Conservation (phyloP, 2,329 filamentous ascomycete species). For the Claviceps monticola region DNA sequence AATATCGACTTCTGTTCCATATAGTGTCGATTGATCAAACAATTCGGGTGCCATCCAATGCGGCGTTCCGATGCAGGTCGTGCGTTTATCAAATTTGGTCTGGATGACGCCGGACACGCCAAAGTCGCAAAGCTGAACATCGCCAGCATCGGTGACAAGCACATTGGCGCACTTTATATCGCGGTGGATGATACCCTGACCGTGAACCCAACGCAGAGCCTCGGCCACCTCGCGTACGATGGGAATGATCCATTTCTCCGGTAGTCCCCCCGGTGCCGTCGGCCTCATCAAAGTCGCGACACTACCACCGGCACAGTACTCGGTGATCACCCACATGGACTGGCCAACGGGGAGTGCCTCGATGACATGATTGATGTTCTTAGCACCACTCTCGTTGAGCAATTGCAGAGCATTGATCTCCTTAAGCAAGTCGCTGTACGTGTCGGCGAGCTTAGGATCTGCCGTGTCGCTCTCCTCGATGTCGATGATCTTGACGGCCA, state of each 20-base stretch:
- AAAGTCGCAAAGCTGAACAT: slow-evolving; percentile 73
- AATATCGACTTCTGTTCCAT: slow-evolving; percentile 63
- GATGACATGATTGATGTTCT: slow-evolving; percentile 70
- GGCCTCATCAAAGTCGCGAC: slow-evolving; percentile 60
- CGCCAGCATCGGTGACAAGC: slow-evolving; percentile 60
- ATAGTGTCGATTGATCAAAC: slow-evolving; percentile 48
- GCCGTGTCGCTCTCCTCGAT: slow-evolving; percentile 63
- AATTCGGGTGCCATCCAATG: slow-evolving; percentile 82
- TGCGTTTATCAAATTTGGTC: slow-evolving; percentile 60
- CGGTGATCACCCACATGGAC: slow-evolving; percentile 77
- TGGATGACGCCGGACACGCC: slow-evolving; percentile 70
- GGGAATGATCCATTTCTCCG: slow-evolving; percentile 56
- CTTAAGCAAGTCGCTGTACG: slow-evolving; percentile 55
- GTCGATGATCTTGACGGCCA: slow-evolving; percentile 73
- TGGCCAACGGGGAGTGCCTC: slow-evolving; percentile 66
- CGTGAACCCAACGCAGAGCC: slow-evolving; percentile 53
- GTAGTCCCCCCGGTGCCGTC: slow-evolving; percentile 49
- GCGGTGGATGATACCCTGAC: slow-evolving; percentile 54
- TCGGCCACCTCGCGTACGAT: slow-evolving; percentile 53
- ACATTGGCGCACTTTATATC: slow-evolving; percentile 71
- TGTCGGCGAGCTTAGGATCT: slow-evolving; percentile 50
- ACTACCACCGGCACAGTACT: slow-evolving; percentile 76
- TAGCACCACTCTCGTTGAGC: slow-evolving; percentile 58
- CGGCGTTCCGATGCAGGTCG: slow-evolving; percentile 69
- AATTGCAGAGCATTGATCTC: slow-evolving; percentile 57